Evolutionary conservation across 495 filamentous ascomycete genomes (phyloP).

Genomic region (Lichina pygmaea): DNA sequence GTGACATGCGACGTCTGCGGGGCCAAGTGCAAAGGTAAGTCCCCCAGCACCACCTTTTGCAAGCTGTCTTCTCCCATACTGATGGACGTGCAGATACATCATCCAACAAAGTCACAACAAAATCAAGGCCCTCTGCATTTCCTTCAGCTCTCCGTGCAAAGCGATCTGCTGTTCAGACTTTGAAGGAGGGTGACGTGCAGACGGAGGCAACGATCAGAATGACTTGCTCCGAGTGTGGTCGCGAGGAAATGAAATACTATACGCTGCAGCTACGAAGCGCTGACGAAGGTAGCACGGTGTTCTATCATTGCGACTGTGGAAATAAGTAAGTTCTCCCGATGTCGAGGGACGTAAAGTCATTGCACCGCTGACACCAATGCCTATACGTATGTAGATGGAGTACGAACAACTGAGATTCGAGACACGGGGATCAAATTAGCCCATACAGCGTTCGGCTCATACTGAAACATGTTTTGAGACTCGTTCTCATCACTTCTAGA

Average conservation of each 20-base stretch:
- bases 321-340: slow-evolving; percentile 37
- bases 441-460: background rate
- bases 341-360: background rate
- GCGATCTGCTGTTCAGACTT: slow-evolving; percentile 55
- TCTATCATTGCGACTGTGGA: slow-evolving; percentile 61
- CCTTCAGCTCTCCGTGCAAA: slow-evolving; percentile 69
- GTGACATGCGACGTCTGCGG: slow-evolving; percentile 69
- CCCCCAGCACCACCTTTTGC: background rate
- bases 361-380: background rate
- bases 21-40: slow-evolving; percentile 48
- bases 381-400: background rate
- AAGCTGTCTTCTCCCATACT: background rate
- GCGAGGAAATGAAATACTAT: slow-evolving; percentile 59
- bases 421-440: background rate
- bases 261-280: slow-evolving; percentile 72
- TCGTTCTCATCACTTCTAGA: background rate
- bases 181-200: slow-evolving; percentile 52
- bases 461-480: background rate
- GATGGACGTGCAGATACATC: slow-evolving; percentile 30
- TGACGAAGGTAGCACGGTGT: slow-evolving; percentile 82
- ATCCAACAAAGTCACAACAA: slow-evolving; percentile 55
- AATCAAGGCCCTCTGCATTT: slow-evolving; percentile 62
- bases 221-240: slow-evolving; percentile 57
- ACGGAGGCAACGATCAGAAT: slow-evolving; percentile 45
- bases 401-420: slow-evolving; percentile 1